Base-by-base conservation (phyloP, 2,329 filamentous ascomycete genomes). In the Magnaporthiopsis incrustans region DNA sequence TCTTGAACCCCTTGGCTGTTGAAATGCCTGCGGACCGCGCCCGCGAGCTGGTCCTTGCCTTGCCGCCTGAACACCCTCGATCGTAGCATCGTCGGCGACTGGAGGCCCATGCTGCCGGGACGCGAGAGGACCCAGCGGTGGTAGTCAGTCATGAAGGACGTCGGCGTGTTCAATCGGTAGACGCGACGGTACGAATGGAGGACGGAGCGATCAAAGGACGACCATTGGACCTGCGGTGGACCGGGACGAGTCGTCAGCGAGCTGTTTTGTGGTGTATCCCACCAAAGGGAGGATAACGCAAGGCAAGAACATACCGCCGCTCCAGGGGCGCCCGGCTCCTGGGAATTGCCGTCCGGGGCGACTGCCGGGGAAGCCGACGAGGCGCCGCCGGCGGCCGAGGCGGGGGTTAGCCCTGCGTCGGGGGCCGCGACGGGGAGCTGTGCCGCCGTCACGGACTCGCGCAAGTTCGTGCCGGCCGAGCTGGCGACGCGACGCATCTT, bases 1-100 rank as follows among this genome's bases (percentile, higher is more conserved):
- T 96, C 91, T 68, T 87, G 88, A 57, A 94, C 85, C 22, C 89
- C 89, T 68, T 90, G 81, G 44, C 85, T 86, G 72, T 95, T 95
- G 78, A 95, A 95, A 76, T 95, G 90, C 74, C 92, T 93, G 68
- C 90, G 82, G 61, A 93, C 89, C 1, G 85, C 82, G 68, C 86
- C 81, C 11, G 89, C 89, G 64, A 96, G 79, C 68, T 90, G 84
- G 53, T 91, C 87, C 72, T 90, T 90, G 70, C 83, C 85, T 72
- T 92, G 87, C 64, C 89, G 82, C 63, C 87, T 79, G 70, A 86
- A 81, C 60, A 85, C 80, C 68, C 84, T 85, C 69, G 81, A 83
- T 65, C 88, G 79, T 58, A 87, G 85, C 86, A 92, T 92, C 30
- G 89, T 92, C 7, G 90, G 90, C 22, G 89, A 92, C 75, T 87